phyloP scores from a whole-genome alignment of 768 basidiomycete genomes.

The Tricholoma matsutake region DNA sequence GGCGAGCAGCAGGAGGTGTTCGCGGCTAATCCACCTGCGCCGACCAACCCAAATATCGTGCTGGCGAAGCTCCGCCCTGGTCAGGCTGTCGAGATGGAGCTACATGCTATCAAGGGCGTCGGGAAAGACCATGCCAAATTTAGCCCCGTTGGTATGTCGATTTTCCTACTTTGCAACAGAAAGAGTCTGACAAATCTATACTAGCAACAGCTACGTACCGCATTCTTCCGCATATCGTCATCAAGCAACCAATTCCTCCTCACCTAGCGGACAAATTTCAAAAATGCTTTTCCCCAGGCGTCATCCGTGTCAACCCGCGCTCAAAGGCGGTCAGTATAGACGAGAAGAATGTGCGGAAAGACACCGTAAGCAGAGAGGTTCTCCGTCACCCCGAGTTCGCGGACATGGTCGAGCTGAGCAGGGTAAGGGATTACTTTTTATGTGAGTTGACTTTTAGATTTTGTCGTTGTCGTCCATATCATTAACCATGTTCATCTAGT shows the following conservation, averaged over 20 bases:
- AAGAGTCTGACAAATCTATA: not conserved
- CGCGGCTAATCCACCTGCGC: slow-evolving; percentile 47
- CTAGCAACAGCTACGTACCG: slow-evolving; percentile 95
- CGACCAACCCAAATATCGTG: slow-evolving; percentile 81
- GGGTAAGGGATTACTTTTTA: slow-evolving; percentile 72
- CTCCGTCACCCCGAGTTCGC: slow-evolving; percentile 89
- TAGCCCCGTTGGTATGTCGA: slow-evolving; percentile 81
- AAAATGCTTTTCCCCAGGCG: slow-evolving; percentile 83
- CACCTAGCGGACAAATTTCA: slow-evolving; percentile 80
- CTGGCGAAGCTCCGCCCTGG: slow-evolving; percentile 91
- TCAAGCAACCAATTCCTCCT: slow-evolving; percentile 71
- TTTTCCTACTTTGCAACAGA: not conserved
- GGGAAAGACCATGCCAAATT: slow-evolving; percentile 97
- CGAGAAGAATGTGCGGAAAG: slow-evolving; percentile 65
- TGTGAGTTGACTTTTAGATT: slow-evolving; percentile 1
- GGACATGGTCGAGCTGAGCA: slow-evolving; percentile 74
- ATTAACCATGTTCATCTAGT: slow-evolving; percentile 39
- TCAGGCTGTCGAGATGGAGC: slow-evolving; percentile 78
- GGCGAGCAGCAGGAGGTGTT: slow-evolving; percentile 76
- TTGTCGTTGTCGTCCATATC: not conserved
- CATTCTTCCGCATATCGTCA: slow-evolving; percentile 80
- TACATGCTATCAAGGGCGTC: slow-evolving; percentile 90
- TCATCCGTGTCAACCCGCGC: slow-evolving; percentile 58
- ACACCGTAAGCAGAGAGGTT: slow-evolving; percentile 90
- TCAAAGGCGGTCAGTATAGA: slow-evolving; percentile 65